A percentile compares a stretch with the other conserved stretches of the same genome.
Conservation (phyloP, 2,329 filamentous ascomycete genomes). For the Penicillium fuscoglaucum region DNA sequence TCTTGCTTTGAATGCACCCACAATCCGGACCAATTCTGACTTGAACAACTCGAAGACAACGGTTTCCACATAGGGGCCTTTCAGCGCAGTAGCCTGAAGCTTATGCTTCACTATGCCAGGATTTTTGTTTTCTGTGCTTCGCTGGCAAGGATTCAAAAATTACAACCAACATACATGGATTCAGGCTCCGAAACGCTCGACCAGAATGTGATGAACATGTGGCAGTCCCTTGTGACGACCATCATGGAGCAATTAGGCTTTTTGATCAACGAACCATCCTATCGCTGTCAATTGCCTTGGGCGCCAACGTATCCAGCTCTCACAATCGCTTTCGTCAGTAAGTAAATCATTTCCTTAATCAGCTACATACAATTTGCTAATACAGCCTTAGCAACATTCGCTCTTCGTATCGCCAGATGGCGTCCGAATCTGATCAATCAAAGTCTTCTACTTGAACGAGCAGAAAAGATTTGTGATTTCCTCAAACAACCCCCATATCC, state of each 20-base stretch:
- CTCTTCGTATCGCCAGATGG: slow-evolving; percentile 37
- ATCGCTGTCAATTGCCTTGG: slow-evolving; percentile 37
- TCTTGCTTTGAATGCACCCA: not conserved
- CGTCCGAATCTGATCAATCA: slow-evolving; percentile 36
- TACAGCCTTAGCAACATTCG: slow-evolving; percentile 31
- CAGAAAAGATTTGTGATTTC: slow-evolving; percentile 36
- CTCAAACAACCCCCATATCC: slow-evolving; percentile 39
- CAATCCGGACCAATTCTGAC: not conserved
- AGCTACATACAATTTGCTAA: slow-evolving; percentile 13
- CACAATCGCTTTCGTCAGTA: slow-evolving; percentile 40
- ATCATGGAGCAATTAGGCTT: slow-evolving; percentile 38
- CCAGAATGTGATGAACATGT: slow-evolving; percentile 29
- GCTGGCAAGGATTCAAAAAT: slow-evolving; percentile 37
- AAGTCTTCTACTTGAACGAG: slow-evolving; percentile 32
- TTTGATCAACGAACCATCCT: slow-evolving; percentile 35
- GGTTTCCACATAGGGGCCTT: slow-evolving; percentile 40
- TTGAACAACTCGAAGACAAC: slow-evolving; percentile 28
- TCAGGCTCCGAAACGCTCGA: slow-evolving; percentile 25
- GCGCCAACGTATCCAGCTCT: slow-evolving; percentile 38
- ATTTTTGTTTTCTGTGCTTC: slow-evolving; percentile 37
- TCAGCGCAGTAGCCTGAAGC: slow-evolving; percentile 36
- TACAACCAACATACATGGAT: slow-evolving; percentile 26
- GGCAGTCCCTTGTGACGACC: slow-evolving; percentile 33
- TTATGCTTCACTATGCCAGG: slow-evolving; percentile 37
- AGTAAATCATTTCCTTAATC: slow-evolving; percentile 18